These are phyloP conservation scores for Falciphora oryzae DNA, from an alignment of 2,329 filamentous ascomycete species.

Conservation along the genomic window DNA sequence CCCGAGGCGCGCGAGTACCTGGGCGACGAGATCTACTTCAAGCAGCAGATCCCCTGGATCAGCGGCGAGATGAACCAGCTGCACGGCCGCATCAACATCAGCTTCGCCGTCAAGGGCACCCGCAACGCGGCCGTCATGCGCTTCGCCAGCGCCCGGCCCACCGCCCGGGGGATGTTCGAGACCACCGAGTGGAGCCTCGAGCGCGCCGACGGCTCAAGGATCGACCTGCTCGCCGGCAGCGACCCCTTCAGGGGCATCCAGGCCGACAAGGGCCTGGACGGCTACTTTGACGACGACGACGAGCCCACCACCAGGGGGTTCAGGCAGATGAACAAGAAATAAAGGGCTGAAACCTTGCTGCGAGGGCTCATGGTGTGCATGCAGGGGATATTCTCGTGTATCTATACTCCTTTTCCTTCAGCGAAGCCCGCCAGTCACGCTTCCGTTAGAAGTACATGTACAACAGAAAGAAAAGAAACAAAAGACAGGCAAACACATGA, in stretches of 20 bases:
- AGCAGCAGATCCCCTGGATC: slow-evolving; percentile 75
- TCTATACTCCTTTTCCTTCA: too few species aligned
- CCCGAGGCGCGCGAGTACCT: slow-evolving; percentile 67
- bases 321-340: slow-evolving; percentile 39
- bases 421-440: not conserved
- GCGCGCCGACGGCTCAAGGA: slow-evolving; percentile 49
- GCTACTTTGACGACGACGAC: slow-evolving; percentile 23
- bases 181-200: slow-evolving; percentile 87
- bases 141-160: slow-evolving; percentile 69
- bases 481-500: not conserved
- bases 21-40: slow-evolving; percentile 83
- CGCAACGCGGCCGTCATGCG: slow-evolving; percentile 66
- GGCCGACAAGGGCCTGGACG: slow-evolving; percentile 26
- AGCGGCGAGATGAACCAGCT: slow-evolving; percentile 86
- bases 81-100: slow-evolving; percentile 83
- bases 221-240: slow-evolving; percentile 69
- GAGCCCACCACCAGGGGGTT: slow-evolving; percentile 38
- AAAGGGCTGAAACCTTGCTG: too few species aligned
- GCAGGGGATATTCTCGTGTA: not conserved
- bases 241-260: slow-evolving; percentile 60
- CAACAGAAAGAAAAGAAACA: not conserved
- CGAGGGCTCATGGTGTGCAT: too few species aligned
- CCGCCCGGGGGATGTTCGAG: slow-evolving; percentile 61
- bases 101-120: slow-evolving; percentile 80
- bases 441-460: not conserved